phyloP scores from a whole-genome alignment of 306 rosid species.

The Gastrolobium villosum region DNA sequence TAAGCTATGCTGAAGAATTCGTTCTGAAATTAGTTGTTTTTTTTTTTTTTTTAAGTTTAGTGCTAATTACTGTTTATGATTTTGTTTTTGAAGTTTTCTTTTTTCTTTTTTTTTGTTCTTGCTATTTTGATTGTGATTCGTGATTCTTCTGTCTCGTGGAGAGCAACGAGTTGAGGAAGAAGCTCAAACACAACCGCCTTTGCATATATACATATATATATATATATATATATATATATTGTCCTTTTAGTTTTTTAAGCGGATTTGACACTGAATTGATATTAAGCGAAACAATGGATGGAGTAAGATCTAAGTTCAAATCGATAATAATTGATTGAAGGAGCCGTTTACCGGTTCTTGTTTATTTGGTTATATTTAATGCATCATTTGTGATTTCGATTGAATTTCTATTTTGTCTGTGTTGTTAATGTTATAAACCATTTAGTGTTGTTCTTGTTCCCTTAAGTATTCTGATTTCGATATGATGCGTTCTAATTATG shows the following conservation, averaged over 20 bases:
- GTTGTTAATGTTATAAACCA: neutral
- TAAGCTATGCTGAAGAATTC: neutral
- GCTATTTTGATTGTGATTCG: conserved; percentile 33
- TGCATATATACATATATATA: neutral
- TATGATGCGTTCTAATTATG: conserved; percentile 23
- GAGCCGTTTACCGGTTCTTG: neutral
- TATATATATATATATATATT: neutral
- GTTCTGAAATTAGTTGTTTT: conserved; percentile 4
- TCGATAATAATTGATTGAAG: conserved; percentile 15
- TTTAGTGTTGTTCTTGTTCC: conserved; percentile 23
- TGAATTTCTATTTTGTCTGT: conserved; percentile 5
- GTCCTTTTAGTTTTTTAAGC: conserved; percentile 1
- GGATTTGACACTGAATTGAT: conserved; percentile 24
- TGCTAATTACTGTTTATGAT: conserved; percentile 5
- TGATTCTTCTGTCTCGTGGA: neutral
- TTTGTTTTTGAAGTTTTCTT: neutral
- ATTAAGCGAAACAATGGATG: neutral
- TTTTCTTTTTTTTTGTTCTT: conserved; percentile 8
- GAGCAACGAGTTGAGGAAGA: conserved; percentile 18
- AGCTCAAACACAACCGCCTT: conserved; percentile 14
- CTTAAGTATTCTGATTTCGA: neutral
- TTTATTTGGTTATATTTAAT: conserved; percentile 25
- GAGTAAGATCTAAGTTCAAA: conserved; percentile 31
- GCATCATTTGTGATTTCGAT: conserved; percentile 13
- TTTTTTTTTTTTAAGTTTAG: neutral